A percentile compares a stretch with the other conserved stretches of the same genome.
These are phyloP conservation scores for Monilinia aucupariae DNA, from an alignment of 2,329 filamentous ascomycete genomes.

Conservation along the genomic window DNA sequence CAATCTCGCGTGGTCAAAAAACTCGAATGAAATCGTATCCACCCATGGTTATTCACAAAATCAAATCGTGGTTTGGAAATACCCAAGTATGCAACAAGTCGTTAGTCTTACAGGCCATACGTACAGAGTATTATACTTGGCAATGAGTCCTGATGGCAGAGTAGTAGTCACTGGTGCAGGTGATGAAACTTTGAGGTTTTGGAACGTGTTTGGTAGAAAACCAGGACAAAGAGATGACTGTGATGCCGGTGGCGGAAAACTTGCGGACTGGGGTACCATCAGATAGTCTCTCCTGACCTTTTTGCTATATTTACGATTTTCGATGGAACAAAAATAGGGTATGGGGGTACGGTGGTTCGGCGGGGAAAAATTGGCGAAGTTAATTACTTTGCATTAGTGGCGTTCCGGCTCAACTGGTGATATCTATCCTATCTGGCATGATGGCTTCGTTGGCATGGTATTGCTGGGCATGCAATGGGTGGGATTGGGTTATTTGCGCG, in stretches of 20 bases:
- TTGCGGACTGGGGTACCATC: slow-evolving; percentile 80
- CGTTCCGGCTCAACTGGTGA: slow-evolving; percentile 11
- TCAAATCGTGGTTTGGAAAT: slow-evolving; percentile 99
- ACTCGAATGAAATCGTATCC: slow-evolving; percentile 94
- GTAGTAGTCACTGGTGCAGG: slow-evolving; percentile 93
- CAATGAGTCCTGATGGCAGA: slow-evolving; percentile 93
- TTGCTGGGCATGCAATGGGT: slow-evolving; percentile 13
- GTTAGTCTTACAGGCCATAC: slow-evolving; percentile 94
- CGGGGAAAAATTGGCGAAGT: slow-evolving; percentile 3
- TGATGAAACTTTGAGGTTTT: slow-evolving; percentile 93
- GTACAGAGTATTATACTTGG: slow-evolving; percentile 90
- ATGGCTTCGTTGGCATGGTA: slow-evolving; percentile 11
- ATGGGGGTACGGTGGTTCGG: neutral
- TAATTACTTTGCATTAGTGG: slow-evolving; percentile 14
- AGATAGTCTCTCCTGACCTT: slow-evolving; percentile 43
- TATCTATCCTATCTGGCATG: slow-evolving; percentile 13
- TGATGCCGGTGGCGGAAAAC: slow-evolving; percentile 52
- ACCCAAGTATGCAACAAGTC: slow-evolving; percentile 95
- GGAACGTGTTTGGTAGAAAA: slow-evolving; percentile 89
- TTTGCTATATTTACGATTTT: slow-evolving; percentile 3
- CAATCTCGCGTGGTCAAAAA: slow-evolving; percentile 94
- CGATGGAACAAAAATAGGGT: neutral
- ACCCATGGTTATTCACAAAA: slow-evolving; percentile 98
- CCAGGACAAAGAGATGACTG: slow-evolving; percentile 64
- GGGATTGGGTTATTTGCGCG: slow-evolving; percentile 13